Conservation (phyloP, 2,329 filamentous ascomycete genomes). For the Aspergillus sp. region DNA sequence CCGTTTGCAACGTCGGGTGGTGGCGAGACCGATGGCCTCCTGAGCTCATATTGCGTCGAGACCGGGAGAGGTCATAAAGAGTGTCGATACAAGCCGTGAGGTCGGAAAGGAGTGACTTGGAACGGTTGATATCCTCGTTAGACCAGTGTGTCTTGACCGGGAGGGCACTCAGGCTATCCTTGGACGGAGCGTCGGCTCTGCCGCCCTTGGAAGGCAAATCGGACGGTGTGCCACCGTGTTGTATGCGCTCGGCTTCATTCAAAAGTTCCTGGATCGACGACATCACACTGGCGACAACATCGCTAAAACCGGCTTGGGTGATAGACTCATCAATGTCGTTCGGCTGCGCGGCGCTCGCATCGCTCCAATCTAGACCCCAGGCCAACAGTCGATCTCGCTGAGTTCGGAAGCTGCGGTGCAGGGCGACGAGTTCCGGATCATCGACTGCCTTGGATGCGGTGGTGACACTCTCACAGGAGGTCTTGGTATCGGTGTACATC, state of each 20-base stretch:
- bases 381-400: conserved; percentile 63
- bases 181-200: conserved; percentile 28
- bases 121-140: conserved; percentile 52
- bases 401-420: conserved; percentile 60
- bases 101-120: conserved; percentile 58
- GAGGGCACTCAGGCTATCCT: conserved; percentile 28
- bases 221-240: conserved; percentile 41
- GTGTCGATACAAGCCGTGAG: conserved; percentile 63
- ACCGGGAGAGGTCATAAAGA: conserved; percentile 61
- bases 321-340: conserved; percentile 63
- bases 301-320: conserved; percentile 60
- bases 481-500: conserved; percentile 64
- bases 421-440: conserved; percentile 52
- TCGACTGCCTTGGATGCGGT: conserved; percentile 48
- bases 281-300: conserved; percentile 63
- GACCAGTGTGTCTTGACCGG: conserved; percentile 45
- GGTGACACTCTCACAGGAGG: conserved; percentile 56
- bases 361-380: conserved; percentile 66
- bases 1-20: conserved; percentile 26
- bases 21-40: conserved; percentile 25
- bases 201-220: conserved; percentile 36
- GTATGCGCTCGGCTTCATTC: conserved; percentile 59
- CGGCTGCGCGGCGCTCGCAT: conserved; percentile 54
- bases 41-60: conserved; percentile 45
- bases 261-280: conserved; percentile 62